A percentile compares a stretch with the other conserved stretches of the same genome.
Conservation (phyloP, 495 filamentous ascomycete genomes). For the Podospora pseudopauciseta region DNA sequence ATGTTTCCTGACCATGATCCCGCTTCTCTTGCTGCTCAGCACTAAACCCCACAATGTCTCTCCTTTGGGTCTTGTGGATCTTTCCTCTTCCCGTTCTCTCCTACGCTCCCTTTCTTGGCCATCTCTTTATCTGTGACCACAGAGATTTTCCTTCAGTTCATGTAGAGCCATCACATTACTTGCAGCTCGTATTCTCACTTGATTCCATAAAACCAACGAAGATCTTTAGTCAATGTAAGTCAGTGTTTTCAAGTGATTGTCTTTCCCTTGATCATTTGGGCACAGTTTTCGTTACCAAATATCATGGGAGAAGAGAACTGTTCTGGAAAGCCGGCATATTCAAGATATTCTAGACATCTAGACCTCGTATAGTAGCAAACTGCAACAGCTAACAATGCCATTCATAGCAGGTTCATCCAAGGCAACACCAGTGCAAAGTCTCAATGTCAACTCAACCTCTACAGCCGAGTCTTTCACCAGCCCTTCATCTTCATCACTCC, state of each 20-base stretch:
- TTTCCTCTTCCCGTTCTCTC: not conserved
- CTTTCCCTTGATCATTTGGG: no score
- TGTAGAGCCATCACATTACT: not conserved
- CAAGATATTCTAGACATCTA: no score
- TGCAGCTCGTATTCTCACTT: not conserved
- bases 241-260: not conserved
- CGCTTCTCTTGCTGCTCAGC: not conserved
- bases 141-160: not conserved
- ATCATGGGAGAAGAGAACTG: no score
- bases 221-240: not conserved
- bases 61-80: not conserved
- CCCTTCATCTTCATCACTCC: no score
- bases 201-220: not conserved
- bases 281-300: no score
- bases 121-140: not conserved
- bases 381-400: no score
- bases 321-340: no score
- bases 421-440: no score
- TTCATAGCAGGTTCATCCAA: no score
- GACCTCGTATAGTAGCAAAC: no score
- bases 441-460: no score
- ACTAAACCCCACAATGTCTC: not conserved
- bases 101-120: not conserved
- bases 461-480: no score
- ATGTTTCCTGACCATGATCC: not conserved